Percentiles rank a stretch among this genome's conserved stretches.
Conservation (phyloP, 2,329 filamentous ascomycete species). For the Fusarium cicatricum region DNA sequence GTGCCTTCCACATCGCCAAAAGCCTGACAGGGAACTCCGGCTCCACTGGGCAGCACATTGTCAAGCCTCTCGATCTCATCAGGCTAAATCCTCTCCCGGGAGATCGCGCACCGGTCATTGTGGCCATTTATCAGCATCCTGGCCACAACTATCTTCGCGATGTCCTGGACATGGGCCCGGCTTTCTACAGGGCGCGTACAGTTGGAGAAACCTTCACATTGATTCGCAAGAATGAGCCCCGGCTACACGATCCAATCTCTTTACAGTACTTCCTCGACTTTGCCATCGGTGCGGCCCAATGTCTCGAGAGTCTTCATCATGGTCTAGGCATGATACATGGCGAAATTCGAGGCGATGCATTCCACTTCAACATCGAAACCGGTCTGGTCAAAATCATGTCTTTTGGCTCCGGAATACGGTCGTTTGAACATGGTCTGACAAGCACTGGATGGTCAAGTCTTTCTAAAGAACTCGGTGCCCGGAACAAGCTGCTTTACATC, state of each 20-base stretch:
- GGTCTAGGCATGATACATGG: slow-evolving; percentile 87
- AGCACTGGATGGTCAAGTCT: slow-evolving; percentile 87
- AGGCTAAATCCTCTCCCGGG: slow-evolving; percentile 72
- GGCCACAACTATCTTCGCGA: slow-evolving; percentile 77
- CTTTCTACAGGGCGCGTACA: slow-evolving; percentile 68
- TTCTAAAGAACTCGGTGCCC: slow-evolving; percentile 84
- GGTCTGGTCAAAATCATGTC: slow-evolving; percentile 80
- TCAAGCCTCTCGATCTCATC: slow-evolving; percentile 81
- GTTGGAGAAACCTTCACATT: slow-evolving; percentile 60
- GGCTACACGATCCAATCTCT: slow-evolving; percentile 68
- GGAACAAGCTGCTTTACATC: slow-evolving; percentile 90
- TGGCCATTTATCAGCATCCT: slow-evolving; percentile 82
- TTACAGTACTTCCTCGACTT: slow-evolving; percentile 86
- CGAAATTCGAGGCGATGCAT: slow-evolving; percentile 89
- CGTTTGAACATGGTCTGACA: slow-evolving; percentile 88
- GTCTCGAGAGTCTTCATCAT: slow-evolving; percentile 90
- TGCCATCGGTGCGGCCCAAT: slow-evolving; percentile 86
- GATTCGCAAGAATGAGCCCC: slow-evolving; percentile 54
- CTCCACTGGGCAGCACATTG: slow-evolving; percentile 77
- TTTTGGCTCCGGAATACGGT: slow-evolving; percentile 85
- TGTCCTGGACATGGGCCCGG: slow-evolving; percentile 80
- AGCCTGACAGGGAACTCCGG: slow-evolving; percentile 75
- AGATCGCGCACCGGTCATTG: slow-evolving; percentile 76
- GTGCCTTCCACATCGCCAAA: slow-evolving; percentile 85
- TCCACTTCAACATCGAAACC: slow-evolving; percentile 80